These are phyloP conservation scores for Rosa chinensis DNA, from an alignment of 306 rosid genomes.

Conservation along the genomic window DNA sequence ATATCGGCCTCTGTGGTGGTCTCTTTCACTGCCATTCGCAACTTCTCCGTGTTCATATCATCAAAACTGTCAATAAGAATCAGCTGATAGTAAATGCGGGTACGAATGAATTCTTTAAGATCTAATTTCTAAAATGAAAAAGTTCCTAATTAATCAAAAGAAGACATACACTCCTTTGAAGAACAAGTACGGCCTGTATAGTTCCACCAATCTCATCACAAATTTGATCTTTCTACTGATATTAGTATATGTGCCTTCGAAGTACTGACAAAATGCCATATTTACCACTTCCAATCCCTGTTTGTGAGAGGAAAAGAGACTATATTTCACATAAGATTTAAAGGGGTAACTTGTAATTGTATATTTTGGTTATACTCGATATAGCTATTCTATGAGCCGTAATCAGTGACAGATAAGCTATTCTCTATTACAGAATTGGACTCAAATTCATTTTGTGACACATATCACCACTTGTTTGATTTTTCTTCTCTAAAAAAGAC, in stretches of 20 bases:
- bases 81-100: background rate
- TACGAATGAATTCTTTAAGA: background rate
- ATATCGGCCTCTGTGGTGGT: slow-evolving; percentile 45
- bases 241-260: slow-evolving; percentile 41
- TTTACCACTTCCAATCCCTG: slow-evolving; percentile 69
- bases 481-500: too few species aligned
- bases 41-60: slow-evolving; percentile 53
- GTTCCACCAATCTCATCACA: slow-evolving; percentile 70
- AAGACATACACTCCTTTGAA: slow-evolving; percentile 68
- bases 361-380: too few species aligned
- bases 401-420: too few species aligned
- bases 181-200: slow-evolving; percentile 79
- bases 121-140: background rate
- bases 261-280: slow-evolving; percentile 62
- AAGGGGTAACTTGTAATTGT: too few species aligned
- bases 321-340: too few species aligned
- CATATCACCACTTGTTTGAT: too few species aligned
- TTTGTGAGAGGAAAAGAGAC: background rate
- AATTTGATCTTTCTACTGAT: slow-evolving; percentile 54
- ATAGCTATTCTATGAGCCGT: too few species aligned
- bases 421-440: too few species aligned
- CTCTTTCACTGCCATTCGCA: slow-evolving; percentile 40
- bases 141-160: background rate
- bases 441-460: too few species aligned
- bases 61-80: slow-evolving; percentile 54